Evolutionary conservation across 83 land plant species (phyloP).

Genomic region (Picea abies): DNA sequence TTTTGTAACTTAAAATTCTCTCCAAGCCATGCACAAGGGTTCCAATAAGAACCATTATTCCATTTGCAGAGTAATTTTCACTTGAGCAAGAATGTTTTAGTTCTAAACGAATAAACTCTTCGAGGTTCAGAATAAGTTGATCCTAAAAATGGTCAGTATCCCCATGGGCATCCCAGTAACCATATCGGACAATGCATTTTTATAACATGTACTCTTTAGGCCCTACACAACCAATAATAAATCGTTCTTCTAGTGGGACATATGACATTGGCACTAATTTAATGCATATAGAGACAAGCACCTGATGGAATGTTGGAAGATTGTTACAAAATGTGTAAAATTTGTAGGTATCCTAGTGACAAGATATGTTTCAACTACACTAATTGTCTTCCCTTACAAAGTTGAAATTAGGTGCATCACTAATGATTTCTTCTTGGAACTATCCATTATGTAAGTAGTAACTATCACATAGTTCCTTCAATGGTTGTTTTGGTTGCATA

Average conservation of each 20-base stretch:
- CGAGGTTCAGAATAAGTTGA: constrained; percentile 42
- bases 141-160: constrained; percentile 18
- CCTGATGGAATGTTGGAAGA: constrained; percentile 52
- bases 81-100: neutral
- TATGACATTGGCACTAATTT: constrained; percentile 30
- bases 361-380: constrained; percentile 30
- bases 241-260: constrained; percentile 51
- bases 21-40: no score
- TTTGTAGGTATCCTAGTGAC: constrained; percentile 48
- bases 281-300: constrained; percentile 14
- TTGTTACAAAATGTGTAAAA: constrained; percentile 47
- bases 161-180: constrained; percentile 52
- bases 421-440: constrained; percentile 71
- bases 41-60: no score
- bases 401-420: constrained; percentile 62
- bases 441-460: constrained; percentile 67
- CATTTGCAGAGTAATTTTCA: no score
- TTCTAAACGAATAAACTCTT: constrained; percentile 56
- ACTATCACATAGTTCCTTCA: neutral
- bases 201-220: constrained; percentile 50
- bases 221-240: constrained; percentile 64
- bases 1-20: no score
- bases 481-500: no score
- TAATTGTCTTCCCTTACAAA: constrained; percentile 50
- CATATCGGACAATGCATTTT: constrained; percentile 68